These are phyloP conservation scores for Chrysosporium queenslandicum DNA, from an alignment of 2,329 filamentous ascomycete species.

Conservation along the genomic window DNA sequence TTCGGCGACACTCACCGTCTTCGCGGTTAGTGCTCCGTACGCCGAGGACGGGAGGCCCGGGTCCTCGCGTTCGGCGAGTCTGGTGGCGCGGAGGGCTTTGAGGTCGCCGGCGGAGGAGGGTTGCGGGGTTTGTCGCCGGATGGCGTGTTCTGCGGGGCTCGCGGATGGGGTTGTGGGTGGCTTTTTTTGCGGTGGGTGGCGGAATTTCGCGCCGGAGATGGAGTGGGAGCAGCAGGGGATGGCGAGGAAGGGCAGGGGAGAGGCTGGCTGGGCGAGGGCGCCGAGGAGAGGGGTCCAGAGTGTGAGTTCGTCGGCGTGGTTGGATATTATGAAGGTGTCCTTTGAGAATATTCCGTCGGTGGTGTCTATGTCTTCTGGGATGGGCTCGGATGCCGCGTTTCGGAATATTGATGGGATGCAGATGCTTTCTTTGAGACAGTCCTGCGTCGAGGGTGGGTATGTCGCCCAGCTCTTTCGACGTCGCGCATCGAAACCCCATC, in stretches of 20 bases:
- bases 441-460: slow-evolving; percentile 48
- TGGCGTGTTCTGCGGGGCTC: not conserved
- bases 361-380: slow-evolving; percentile 19
- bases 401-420: slow-evolving; percentile 48
- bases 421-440: slow-evolving; percentile 48
- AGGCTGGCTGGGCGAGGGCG: slow-evolving; percentile 44
- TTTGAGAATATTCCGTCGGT: slow-evolving; percentile 54
- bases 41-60: slow-evolving; percentile 49
- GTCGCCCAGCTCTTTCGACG: slow-evolving; percentile 70
- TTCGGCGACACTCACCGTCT: slow-evolving; percentile 58
- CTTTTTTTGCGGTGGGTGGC: slow-evolving; percentile 35
- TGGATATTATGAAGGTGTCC: slow-evolving; percentile 86
- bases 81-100: slow-evolving; percentile 30
- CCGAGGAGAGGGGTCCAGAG: slow-evolving; percentile 90
- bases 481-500: slow-evolving; percentile 90
- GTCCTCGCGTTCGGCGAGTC: slow-evolving; percentile 26
- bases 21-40: slow-evolving; percentile 74
- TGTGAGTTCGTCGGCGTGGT: slow-evolving; percentile 93
- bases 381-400: slow-evolving; percentile 18
- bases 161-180: slow-evolving; percentile 8
- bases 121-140: slow-evolving; percentile 17
- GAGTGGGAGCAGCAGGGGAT: slow-evolving; percentile 94
- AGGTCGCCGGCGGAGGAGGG: slow-evolving; percentile 33
- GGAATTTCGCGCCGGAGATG: slow-evolving; percentile 62
- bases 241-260: slow-evolving; percentile 70